Evolutionary conservation across 1,284 basidiomycete species (phyloP).

Genomic region (Rhodotorula sp.): DNA sequence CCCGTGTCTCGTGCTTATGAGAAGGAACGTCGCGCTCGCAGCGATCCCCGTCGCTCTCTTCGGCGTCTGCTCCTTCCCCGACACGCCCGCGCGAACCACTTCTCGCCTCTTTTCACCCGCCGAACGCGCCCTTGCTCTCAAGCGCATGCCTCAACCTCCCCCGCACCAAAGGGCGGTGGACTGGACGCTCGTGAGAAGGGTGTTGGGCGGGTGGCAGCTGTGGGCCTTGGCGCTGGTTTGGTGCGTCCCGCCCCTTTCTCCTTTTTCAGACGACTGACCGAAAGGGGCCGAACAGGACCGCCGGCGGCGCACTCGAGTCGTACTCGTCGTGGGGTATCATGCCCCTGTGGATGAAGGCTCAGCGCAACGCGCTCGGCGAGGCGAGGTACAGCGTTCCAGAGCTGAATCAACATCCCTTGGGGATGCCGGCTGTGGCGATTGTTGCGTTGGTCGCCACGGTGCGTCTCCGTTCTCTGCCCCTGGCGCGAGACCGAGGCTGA

Average conservation of each 20-base stretch:
- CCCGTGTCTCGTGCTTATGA: background rate
- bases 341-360: conserved; percentile 69
- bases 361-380: conserved; percentile 33
- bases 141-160: conserved; percentile 17
- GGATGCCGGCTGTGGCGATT: conserved; percentile 64
- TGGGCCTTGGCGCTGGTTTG: conserved; percentile 5
- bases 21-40: background rate
- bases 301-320: conserved; percentile 54
- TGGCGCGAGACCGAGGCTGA: no score
- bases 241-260: background rate
- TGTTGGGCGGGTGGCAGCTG: conserved; percentile 62
- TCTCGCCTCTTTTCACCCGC: conserved; percentile 46
- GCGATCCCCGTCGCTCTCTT: conserved; percentile 55
- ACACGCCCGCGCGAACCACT: conserved; percentile 61
- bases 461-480: background rate
- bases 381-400: conserved; percentile 6
- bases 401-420: conserved; percentile 64
- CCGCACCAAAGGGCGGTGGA: conserved; percentile 53
- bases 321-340: conserved; percentile 71
- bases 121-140: conserved; percentile 45
- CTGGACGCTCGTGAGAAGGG: conserved; percentile 56
- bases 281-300: background rate
- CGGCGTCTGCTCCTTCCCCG: conserved; percentile 69
- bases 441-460: conserved; percentile 57
- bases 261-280: background rate